Conservation (phyloP, 2,329 filamentous ascomycete genomes). For the Keithomyces neogunnii region DNA sequence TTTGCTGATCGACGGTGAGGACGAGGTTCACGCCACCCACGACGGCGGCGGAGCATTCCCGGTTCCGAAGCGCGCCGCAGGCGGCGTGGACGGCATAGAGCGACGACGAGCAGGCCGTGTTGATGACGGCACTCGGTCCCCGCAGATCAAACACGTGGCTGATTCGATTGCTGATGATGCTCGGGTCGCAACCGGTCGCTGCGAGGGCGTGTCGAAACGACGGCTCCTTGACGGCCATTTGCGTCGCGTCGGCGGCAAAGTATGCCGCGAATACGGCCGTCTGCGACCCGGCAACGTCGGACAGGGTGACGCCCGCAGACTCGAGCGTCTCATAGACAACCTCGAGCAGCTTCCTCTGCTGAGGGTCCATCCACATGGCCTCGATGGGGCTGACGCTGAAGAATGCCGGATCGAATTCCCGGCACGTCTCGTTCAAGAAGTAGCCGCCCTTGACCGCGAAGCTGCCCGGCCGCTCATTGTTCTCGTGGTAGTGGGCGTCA, state of each 20-base stretch:
- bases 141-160: constrained; percentile 39
- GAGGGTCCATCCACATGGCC: constrained; percentile 18
- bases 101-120: constrained; percentile 42
- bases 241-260: constrained; percentile 16
- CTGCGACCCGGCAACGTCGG: constrained; percentile 15
- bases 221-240: constrained; percentile 17
- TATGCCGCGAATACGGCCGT: constrained; percentile 21
- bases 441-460: constrained; percentile 12
- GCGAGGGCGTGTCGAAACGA: constrained; percentile 39
- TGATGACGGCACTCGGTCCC: constrained; percentile 38
- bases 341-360: constrained; percentile 18
- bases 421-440: constrained; percentile 18
- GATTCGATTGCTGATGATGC: constrained; percentile 37
- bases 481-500: neutral
- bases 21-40: constrained; percentile 19
- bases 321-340: constrained; percentile 19
- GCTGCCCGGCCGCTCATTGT: neutral
- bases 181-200: constrained; percentile 31
- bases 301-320: constrained; percentile 23
- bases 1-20: constrained; percentile 13
- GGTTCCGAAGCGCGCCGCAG: constrained; percentile 20
- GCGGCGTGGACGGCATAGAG: constrained; percentile 39
- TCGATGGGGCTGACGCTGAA: constrained; percentile 15
- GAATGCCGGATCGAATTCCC: constrained; percentile 16
- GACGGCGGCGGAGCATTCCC: constrained; percentile 24